Evolutionary conservation across 192 early-diverging fungal genomes (phyloP).

Genomic region (Backusella tuberculispora): DNA sequence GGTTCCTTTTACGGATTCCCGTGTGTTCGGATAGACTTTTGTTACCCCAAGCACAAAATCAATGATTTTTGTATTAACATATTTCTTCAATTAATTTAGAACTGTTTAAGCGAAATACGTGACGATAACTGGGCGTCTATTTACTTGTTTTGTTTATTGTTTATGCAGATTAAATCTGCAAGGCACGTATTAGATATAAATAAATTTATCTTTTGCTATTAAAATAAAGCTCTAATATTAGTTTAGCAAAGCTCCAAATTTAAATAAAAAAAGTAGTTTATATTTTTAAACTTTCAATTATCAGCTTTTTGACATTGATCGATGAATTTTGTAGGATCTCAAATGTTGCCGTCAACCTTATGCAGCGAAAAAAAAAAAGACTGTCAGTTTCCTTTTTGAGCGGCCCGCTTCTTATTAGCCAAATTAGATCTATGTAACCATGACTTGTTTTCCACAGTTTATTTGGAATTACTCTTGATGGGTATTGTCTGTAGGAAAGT

Average conservation of each 20-base stretch:
- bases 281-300: background rate
- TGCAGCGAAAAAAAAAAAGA: background rate
- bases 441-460: background rate
- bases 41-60: background rate
- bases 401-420: background rate
- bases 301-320: background rate
- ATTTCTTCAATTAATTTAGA: no score
- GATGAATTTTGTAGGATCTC: background rate
- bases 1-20: background rate
- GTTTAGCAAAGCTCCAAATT: background rate
- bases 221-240: background rate
- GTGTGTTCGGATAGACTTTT: conserved; percentile 1
- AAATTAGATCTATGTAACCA: background rate
- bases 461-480: background rate
- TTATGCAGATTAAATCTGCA: conserved; percentile 2
- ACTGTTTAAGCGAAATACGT: background rate
- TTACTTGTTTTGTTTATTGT: background rate
- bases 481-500: background rate
- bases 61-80: background rate
- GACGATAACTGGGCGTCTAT: background rate
- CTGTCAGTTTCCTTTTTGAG: background rate
- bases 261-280: background rate
- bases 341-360: background rate
- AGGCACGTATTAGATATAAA: no score
- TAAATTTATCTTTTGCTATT: background rate